A percentile compares a stretch with the other conserved stretches of the same genome.
phyloP scores from a whole-genome alignment of 257 asterid species.

The Craterostigma plantagineum region DNA sequence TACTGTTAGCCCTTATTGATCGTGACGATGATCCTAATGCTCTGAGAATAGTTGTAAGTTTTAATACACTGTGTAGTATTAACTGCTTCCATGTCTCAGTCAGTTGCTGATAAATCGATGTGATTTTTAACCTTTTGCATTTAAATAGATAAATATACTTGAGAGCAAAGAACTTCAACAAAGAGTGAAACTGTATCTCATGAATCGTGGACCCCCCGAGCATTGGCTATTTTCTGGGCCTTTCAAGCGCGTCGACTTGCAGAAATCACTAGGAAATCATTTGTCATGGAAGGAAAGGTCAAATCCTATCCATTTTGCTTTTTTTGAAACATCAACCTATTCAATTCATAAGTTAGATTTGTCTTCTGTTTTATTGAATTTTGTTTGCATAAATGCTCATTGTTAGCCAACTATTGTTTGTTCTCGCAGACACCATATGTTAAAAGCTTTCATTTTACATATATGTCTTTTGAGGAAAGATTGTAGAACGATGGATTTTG shows the following conservation, averaged over 20 bases:
- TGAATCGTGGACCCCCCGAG: slow-evolving; percentile 85
- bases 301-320: slow-evolving; percentile 1
- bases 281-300: slow-evolving; percentile 98
- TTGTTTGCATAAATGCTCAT: too few species aligned
- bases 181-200: slow-evolving; percentile 52
- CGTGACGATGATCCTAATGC: slow-evolving; percentile 96
- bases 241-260: slow-evolving; percentile 82
- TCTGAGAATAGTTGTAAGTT: slow-evolving; percentile 74
- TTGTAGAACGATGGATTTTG: too few species aligned
- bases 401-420: too few species aligned
- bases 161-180: slow-evolving; percentile 93
- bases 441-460: too few species aligned
- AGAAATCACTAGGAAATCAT: slow-evolving; percentile 79
- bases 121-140: slow-evolving; percentile 3
- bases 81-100: neutral
- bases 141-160: slow-evolving; percentile 54
- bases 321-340: neutral
- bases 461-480: too few species aligned
- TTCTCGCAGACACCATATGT: too few species aligned
- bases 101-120: neutral
- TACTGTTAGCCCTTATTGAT: slow-evolving; percentile 78
- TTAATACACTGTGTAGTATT: slow-evolving; percentile 2
- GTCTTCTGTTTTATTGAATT: too few species aligned
- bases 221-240: slow-evolving; percentile 80
- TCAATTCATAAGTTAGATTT: too few species aligned